Base-by-base conservation (phyloP, 345 rosid genomes). In the Salix udensis region DNA sequence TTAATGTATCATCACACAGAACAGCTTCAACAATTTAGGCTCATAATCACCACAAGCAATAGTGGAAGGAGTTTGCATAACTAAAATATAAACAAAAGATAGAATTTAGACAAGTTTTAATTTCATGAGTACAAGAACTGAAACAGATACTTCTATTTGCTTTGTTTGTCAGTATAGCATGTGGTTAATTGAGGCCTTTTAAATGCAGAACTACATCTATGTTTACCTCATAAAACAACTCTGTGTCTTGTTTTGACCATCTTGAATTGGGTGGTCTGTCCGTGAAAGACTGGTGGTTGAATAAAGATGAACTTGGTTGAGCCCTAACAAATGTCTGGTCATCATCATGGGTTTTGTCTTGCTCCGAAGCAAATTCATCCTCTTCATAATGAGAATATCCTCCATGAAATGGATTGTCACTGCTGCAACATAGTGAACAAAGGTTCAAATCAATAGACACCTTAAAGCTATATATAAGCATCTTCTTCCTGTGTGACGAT, bases 231-330 rank as follows among this genome's bases (percentile, higher is more conserved):
- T 92, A 92, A 82, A 92, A 94, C 82, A 88, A 82, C 68, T 91
- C 90, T 7, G 97, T 92, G 52, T 92, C 97, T 81, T 86, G 84
- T 67, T 90, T 94, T 64, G 97, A 88, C 98, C 98, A 94, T 83
- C 91, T 84, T 75, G 74, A 65, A 42, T 82, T 87, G 19, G 89
- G 82, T 68, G 88, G 82, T 85, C 82, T 89, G 69, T 89, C 83
- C 97, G 91, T 91, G 75, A 79, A 89, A 50, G 97, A 84, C 64
- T 92, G 97, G 71, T 86, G 80, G 78, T 94, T 94, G 68, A 89
- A 88, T 26, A 80, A 84, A 67, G 73, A 24, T 21, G 40, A 67
- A 31, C 73, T 84, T 39, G 82, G 69, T 70, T 69, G 79, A 66
- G 6, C 62, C 71, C 74, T 55, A 73, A 46, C 50, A 46, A 70